phyloP scores from a whole-genome alignment of 2,329 filamentous ascomycete species.

The Chalara sp. region DNA sequence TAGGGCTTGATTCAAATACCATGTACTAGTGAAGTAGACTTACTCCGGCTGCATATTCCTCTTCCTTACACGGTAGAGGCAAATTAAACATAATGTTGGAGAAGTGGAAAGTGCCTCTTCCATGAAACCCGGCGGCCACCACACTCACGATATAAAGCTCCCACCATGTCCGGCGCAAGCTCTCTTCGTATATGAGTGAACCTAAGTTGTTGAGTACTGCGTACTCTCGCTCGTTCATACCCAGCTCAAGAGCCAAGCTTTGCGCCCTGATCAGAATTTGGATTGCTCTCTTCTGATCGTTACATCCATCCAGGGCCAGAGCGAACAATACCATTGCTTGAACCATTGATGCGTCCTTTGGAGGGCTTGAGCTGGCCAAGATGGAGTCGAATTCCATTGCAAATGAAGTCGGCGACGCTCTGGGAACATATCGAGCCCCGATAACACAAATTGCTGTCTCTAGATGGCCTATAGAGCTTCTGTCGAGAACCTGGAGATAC shows the following conservation, averaged over 20 bases:
- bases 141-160: constrained; percentile 60
- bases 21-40: background rate
- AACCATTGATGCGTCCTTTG: constrained; percentile 46
- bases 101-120: constrained; percentile 59
- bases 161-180: constrained; percentile 87
- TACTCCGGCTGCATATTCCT: constrained; percentile 12
- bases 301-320: constrained; percentile 69
- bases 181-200: constrained; percentile 67
- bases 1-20: background rate
- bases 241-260: constrained; percentile 65
- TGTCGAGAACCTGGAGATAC: constrained; percentile 9
- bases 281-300: constrained; percentile 61
- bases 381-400: constrained; percentile 12
- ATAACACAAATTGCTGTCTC: constrained; percentile 14
- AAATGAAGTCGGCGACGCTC: constrained; percentile 5
- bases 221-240: constrained; percentile 64
- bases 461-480: constrained; percentile 7
- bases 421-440: constrained; percentile 11
- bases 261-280: constrained; percentile 62
- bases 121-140: constrained; percentile 73
- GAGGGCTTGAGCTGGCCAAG: constrained; percentile 2
- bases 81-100: constrained; percentile 62
- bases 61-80: constrained; percentile 72
- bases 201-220: constrained; percentile 56
- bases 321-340: constrained; percentile 73